Conservation (phyloP, 2,329 filamentous ascomycete species). For the Kalmusia sp. region DNA sequence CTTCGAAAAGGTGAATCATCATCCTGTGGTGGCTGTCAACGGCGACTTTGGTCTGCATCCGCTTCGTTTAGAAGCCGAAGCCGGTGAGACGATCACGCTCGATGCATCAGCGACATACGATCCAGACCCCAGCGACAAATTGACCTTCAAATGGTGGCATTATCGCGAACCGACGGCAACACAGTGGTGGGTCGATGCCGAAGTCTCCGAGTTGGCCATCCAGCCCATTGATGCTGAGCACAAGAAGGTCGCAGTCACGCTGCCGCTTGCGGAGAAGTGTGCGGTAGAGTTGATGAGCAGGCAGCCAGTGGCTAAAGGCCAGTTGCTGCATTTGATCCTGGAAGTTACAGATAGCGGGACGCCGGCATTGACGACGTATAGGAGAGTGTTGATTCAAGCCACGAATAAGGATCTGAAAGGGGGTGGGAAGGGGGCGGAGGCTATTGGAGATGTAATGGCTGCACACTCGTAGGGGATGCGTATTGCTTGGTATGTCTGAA, state of each 20-base stretch:
- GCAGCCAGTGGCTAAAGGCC: constrained; percentile 48
- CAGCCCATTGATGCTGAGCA: constrained; percentile 37
- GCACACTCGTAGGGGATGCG: background rate
- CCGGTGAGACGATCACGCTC: constrained; percentile 49
- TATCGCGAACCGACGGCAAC: constrained; percentile 54
- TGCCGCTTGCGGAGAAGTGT: constrained; percentile 52
- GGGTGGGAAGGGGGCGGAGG: constrained; percentile 15
- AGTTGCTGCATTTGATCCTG: constrained; percentile 58
- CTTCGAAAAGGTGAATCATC: constrained; percentile 52
- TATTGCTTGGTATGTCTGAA: too few relatives aligned
- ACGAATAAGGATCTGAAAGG: constrained; percentile 40
- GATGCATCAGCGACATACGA: constrained; percentile 58
- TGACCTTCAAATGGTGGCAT: constrained; percentile 60
- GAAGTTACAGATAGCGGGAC: constrained; percentile 56
- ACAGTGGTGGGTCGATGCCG: constrained; percentile 51
- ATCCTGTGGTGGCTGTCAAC: constrained; percentile 56
- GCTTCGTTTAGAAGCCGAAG: constrained; percentile 50
- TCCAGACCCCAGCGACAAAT: constrained; percentile 50
- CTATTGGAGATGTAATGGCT: constrained; percentile 8
- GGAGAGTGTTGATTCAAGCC: constrained; percentile 51
- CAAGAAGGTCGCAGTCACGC: constrained; percentile 44
- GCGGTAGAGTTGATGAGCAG: constrained; percentile 48
- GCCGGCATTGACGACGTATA: constrained; percentile 56
- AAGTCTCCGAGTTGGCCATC: constrained; percentile 50
- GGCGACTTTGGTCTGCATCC: constrained; percentile 46